Evolutionary conservation across 73 alveolate genomes (phyloP).

Genomic region (Uronychia binucleata): DNA sequence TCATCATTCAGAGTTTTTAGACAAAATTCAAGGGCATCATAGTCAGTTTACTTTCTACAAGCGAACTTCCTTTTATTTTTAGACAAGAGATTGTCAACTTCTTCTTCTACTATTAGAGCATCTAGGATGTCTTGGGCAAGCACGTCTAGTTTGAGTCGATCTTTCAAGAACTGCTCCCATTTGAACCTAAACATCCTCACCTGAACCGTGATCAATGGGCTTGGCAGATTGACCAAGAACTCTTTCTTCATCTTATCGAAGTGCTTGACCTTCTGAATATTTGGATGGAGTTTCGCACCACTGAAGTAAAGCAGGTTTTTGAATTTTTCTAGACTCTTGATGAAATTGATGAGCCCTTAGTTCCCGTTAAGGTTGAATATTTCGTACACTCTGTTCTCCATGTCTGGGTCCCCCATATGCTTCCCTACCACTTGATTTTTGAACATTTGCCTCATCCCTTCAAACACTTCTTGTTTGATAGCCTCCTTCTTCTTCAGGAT

Average conservation of each 20-base stretch:
- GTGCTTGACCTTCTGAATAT: no score
- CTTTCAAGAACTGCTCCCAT: neutral
- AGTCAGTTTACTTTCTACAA: no score
- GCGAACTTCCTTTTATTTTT: no score
- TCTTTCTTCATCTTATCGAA: neutral
- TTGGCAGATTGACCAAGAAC: neutral
- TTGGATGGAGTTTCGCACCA: neutral
- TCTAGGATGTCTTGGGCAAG: neutral
- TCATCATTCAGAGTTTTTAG: no score
- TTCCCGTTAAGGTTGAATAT: neutral
- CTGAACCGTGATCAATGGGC: neutral
- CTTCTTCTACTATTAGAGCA: no score
- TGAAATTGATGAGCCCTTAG: neutral
- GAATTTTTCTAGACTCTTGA: neutral
- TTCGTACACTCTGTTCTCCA: neutral
- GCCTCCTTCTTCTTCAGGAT: neutral
- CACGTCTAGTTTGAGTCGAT: neutral
- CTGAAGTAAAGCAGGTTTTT: neutral
- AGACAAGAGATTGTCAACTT: no score
- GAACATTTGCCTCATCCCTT: neutral
- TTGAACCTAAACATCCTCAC: neutral
- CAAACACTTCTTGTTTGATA: neutral
- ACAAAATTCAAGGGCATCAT: no score
- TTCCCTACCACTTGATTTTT: conserved; percentile 6
- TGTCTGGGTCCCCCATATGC: neutral